A percentile compares a stretch with the other conserved stretches of the same genome.
Conservation (phyloP, 2,329 filamentous ascomycete genomes). For the Ophiostoma novo-ulmi region DNA sequence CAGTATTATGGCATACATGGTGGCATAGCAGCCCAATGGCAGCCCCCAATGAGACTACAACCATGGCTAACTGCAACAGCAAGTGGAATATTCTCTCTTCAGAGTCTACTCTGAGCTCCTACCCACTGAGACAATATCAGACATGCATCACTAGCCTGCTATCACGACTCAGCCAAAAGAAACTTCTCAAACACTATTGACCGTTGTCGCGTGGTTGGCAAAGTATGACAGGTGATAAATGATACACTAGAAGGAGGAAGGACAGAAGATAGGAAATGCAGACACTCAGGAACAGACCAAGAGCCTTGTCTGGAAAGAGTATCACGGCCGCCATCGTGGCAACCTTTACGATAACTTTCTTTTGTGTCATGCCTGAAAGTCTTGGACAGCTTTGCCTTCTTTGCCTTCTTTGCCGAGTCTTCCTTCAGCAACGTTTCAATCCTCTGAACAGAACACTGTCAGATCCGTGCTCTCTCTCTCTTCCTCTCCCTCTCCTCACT, state of each 20-base stretch:
- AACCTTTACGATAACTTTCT: not conserved
- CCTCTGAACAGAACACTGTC: not conserved
- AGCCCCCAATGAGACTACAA: not conserved
- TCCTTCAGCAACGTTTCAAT: not conserved
- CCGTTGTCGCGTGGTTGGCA: conserved; percentile 7
- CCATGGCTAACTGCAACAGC: not conserved
- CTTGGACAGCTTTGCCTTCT: not conserved
- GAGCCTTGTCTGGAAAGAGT: not conserved
- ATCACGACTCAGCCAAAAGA: conserved; percentile 4
- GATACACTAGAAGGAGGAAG: not conserved
- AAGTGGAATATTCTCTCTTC: not conserved
- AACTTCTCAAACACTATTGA: not conserved
- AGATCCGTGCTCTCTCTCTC: not conserved
- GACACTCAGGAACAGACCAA: conserved; percentile 3
- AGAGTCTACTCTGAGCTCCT: not conserved
- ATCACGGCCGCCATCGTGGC: not conserved
- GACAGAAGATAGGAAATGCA: not conserved
- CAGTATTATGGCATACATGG: no score
- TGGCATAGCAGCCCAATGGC: not conserved
- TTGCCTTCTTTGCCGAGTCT: not conserved
- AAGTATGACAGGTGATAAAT: not conserved
- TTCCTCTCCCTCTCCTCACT: not conserved
- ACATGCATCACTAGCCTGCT: conserved; percentile 4
- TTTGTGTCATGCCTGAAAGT: not conserved
- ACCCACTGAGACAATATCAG: not conserved